Base-by-base conservation (phyloP, 2,329 filamentous ascomycete genomes). In the Immersiporthe knoxdaviesiana region DNA sequence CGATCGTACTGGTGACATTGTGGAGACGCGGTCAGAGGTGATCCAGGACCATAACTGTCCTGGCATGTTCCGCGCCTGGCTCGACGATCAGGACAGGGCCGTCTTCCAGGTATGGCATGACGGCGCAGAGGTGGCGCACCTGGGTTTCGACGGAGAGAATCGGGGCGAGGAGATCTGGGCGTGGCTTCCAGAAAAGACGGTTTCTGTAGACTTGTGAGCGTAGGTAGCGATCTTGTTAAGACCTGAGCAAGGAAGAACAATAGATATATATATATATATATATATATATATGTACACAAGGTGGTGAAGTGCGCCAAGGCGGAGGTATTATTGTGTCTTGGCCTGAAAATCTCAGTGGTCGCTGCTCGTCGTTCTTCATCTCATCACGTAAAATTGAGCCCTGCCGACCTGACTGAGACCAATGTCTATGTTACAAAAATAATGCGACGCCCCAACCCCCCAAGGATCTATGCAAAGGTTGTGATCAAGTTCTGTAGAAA, bases 61-160 rank as follows among this genome's bases (percentile, higher is more conserved):
- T 5, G 94, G 94, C 0, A 94, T 97, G 92, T 96, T 94, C 76
- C 85, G 93, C 27, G 93, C 92, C 0, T 95, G 91, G 86, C 81
- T 92, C 27, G 87, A 92, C 72, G 85, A 89, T 4, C 76, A 86
- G 1, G 91, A 89, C 0, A 81, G 81, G 69, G 81, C 84, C 24
- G 81, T 84, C 32, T 87, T 89, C 76, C 85, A 86, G 67, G 84
- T 91, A 1, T 91, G 88, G 81, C 81, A 77, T 3, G 76, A 76
- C 0, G 73, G 72, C 32, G 58, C 30, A 14, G 52, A 67, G 0
- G 54, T 60, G 11, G 52, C 37, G 24, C 32, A 50, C 32, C 16
- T 52, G 27, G 67, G 47, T 8, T 69, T 71, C 18, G 32, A 50
- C 16, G 63, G 62, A 12, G 68, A 70, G 24, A 52, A 58, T 7